A percentile compares a stretch with the other conserved stretches of the same genome.
Conservation (phyloP, 2,329 filamentous ascomycete genomes). For the Fusarium liriodendri region DNA sequence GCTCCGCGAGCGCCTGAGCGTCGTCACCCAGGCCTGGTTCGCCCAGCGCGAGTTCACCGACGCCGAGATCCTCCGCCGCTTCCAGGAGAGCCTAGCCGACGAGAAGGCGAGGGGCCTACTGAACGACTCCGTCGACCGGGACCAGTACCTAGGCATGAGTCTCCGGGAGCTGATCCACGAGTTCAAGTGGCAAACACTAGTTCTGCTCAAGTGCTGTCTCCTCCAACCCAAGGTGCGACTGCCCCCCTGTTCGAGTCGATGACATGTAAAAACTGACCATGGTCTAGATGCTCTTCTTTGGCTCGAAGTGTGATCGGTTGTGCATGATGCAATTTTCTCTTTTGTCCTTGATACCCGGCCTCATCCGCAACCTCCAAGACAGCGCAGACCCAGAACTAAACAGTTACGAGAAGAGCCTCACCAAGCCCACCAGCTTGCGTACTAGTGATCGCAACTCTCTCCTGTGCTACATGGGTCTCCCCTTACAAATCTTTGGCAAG, state of each 20-base stretch:
- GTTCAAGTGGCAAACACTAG: constrained; percentile 93
- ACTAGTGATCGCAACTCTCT: constrained; percentile 93
- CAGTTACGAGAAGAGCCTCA: constrained; percentile 79
- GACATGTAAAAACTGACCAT: background rate
- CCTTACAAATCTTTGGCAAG: constrained; percentile 94
- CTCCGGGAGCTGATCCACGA: constrained; percentile 92
- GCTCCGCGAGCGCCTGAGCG: constrained; percentile 86
- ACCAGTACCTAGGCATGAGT: constrained; percentile 90
- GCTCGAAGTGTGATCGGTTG: constrained; percentile 92
- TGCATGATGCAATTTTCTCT: constrained; percentile 99
- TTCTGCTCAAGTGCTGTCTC: constrained; percentile 92
- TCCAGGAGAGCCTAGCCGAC: constrained; percentile 87
- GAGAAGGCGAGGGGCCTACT: constrained; percentile 68
- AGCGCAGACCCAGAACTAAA: constrained; percentile 95
- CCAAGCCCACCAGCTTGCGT: constrained; percentile 84
- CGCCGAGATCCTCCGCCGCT: constrained; percentile 87
- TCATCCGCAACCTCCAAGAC: constrained; percentile 92
- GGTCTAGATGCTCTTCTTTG: constrained; percentile 94
- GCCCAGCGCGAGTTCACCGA: constrained; percentile 93
- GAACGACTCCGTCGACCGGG: constrained; percentile 77
- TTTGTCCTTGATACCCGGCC: constrained; percentile 91
- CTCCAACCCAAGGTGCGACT: constrained; percentile 87
- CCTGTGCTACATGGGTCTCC: constrained; percentile 92
- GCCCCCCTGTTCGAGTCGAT: background rate
- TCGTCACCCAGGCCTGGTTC: constrained; percentile 97